Conservation (phyloP, 108 stramenopile species). For the Nitzschia palea region DNA sequence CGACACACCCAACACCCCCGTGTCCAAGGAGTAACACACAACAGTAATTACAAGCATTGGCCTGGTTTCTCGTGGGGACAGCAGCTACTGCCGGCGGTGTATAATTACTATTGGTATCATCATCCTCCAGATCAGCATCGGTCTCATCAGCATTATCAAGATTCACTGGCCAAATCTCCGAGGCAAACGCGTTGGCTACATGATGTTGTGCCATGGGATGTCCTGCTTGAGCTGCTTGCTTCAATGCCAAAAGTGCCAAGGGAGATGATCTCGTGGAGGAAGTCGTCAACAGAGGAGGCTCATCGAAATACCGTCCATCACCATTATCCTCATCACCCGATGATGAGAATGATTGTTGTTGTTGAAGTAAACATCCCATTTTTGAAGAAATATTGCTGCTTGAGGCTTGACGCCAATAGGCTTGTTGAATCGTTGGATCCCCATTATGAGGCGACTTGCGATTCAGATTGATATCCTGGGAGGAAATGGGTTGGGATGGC, state of each 20-base stretch:
- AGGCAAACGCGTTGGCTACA: conserved; percentile 65
- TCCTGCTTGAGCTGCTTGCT: conserved; percentile 69
- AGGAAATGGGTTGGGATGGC: neutral
- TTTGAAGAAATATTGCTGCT: conserved; percentile 13
- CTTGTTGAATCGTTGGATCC: conserved; percentile 17
- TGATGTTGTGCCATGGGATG: conserved; percentile 76
- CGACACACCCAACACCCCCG: too few species aligned
- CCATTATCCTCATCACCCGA: conserved; percentile 4
- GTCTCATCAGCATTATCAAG: neutral
- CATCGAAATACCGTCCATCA: neutral
- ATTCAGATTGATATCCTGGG: neutral
- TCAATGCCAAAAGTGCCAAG: conserved; percentile 41
- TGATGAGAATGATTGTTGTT: neutral
- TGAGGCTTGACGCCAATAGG: conserved; percentile 51
- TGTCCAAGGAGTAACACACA: too few species aligned
- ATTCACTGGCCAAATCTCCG: conserved; percentile 74
- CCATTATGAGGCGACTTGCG: conserved; percentile 11
- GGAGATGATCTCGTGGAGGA: conserved; percentile 8
- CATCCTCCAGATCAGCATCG: neutral
- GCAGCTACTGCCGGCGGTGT: too few species aligned
- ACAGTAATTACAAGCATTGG: too few species aligned
- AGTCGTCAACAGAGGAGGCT: neutral
- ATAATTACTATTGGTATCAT: conserved; percentile 5
- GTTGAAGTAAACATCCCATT: conserved; percentile 41
- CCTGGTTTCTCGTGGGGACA: too few species aligned